phyloP scores from a whole-genome alignment of 352 stramenopile species.

The Pythium periplocum region DNA sequence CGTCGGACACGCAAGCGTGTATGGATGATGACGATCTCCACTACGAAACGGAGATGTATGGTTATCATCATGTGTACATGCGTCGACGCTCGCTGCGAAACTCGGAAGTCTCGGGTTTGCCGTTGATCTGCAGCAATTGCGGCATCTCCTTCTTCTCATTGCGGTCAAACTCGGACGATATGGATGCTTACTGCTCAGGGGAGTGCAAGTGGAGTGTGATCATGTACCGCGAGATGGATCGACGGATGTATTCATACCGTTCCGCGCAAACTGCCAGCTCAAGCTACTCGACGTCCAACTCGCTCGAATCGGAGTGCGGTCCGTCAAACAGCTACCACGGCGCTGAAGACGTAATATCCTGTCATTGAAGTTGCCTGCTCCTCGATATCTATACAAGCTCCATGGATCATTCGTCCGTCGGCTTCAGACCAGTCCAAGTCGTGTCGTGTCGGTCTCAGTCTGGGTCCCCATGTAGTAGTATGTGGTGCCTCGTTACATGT shows the following conservation, averaged over 20 bases:
- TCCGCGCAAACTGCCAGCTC: slow-evolving; percentile 1
- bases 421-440: too few species aligned
- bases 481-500: too few species aligned
- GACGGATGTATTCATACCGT: slow-evolving; percentile 50
- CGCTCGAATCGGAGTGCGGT: not conserved
- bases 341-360: slow-evolving; percentile 28
- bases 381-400: too few species aligned
- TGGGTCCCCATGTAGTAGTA: too few species aligned
- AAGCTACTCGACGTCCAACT: slow-evolving; percentile 1
- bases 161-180: slow-evolving; percentile 49
- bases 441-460: too few species aligned
- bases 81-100: slow-evolving; percentile 8
- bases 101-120: slow-evolving; percentile 48
- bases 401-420: too few species aligned
- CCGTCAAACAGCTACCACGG: slow-evolving; percentile 17
- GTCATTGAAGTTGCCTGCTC: slow-evolving; percentile 12
- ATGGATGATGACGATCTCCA: slow-evolving; percentile 2
- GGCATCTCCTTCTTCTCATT: slow-evolving; percentile 80
- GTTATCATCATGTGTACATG: slow-evolving; percentile 13
- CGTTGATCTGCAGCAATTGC: slow-evolving; percentile 78
- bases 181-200: slow-evolving; percentile 81
- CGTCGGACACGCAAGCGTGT: too few species aligned
- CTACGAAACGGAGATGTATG: slow-evolving; percentile 4
- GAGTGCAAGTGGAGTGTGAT: slow-evolving; percentile 89
- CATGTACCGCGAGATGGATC: slow-evolving; percentile 80